These are phyloP conservation scores for Draba incana DNA, from an alignment of 345 rosid genomes.

Conservation along the genomic window DNA sequence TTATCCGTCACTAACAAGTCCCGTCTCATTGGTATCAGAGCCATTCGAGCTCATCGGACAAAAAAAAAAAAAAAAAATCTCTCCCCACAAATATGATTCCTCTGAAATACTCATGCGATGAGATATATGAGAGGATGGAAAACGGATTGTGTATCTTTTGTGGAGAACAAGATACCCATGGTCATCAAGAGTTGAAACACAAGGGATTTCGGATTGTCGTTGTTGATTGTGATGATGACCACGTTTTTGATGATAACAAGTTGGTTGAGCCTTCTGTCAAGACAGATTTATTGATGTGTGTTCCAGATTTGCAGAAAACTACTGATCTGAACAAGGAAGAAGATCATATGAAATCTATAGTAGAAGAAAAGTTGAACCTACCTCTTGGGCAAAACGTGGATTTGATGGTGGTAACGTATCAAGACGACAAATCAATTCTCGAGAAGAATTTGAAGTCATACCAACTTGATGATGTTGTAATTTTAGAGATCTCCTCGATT, in stretches of 20 bases:
- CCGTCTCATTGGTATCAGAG: too few relatives aligned
- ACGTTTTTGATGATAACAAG: neutral
- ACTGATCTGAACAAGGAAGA: neutral
- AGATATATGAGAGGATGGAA: neutral
- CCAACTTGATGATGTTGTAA: too few relatives aligned
- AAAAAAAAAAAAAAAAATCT: too few relatives aligned
- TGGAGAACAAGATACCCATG: neutral
- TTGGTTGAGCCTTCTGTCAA: neutral
- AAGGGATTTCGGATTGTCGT: neutral
- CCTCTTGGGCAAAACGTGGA: neutral
- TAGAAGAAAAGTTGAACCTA: neutral
- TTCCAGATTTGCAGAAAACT: neutral
- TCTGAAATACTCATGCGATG: neutral
- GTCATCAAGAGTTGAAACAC: neutral
- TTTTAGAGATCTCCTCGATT: too few relatives aligned
- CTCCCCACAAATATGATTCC: too few relatives aligned
- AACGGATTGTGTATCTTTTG: neutral
- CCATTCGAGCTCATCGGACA: too few relatives aligned
- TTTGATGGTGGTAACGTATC: too few relatives aligned
- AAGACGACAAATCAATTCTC: too few relatives aligned
- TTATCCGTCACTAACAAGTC: too few relatives aligned
- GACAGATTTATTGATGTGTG: too few relatives aligned
- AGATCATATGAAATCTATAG: neutral
- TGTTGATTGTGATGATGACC: neutral
- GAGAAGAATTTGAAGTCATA: too few relatives aligned